Base-by-base conservation (phyloP, 192 early-diverging fungal genomes). In the Dissophora globulifera region DNA sequence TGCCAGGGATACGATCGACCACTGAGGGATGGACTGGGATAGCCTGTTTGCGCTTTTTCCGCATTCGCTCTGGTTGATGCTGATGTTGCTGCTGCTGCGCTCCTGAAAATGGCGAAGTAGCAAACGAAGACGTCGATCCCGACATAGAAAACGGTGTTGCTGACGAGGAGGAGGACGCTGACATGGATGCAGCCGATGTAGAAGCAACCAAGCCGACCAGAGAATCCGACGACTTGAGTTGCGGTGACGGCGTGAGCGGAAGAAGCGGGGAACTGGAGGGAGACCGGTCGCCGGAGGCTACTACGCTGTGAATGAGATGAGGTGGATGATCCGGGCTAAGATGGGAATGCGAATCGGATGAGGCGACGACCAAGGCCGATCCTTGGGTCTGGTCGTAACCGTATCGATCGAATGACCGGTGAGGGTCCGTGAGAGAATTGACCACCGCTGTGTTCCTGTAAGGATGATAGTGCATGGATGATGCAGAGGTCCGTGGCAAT, bases 31-130 rank as follows among this genome's bases (percentile, higher is more conserved):
- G 62, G 26, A 76, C 58, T 25, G 72, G 72, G 13, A 76, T 67
- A 10, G 58, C 63, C 58, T 76, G 72, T 47, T 76, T 76, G 16
- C 72, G 57, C 43, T 76, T 76, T n/a, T 65, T 75, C 38, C 62
- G 62, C 17, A 50, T 26, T 11, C 62, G 33, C 20, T 33, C 23
- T 41, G 17, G 20, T 23, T 58, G 35, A 10, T 57, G 30, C n/a
- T 50, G 47, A 11, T 69, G 48, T 10, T 58, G 35, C 15, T 57
- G 30, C n/a, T 50, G 47, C n/a, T 69, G 48, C 16, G 41, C 16
- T 33, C 12, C 22, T 3, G 51, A 58, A 26, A 6, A 42, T 20
- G 32, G 20, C 3, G 46, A 47, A 12, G 54, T 15, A n/a, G 33
- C 22, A 57, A 57, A 58, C 0, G 47, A 17, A 16, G 43, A 15